phyloP scores from a whole-genome alignment of 2,329 filamentous ascomycete genomes.

The Ophiocordyceps camponoti-floridani region DNA sequence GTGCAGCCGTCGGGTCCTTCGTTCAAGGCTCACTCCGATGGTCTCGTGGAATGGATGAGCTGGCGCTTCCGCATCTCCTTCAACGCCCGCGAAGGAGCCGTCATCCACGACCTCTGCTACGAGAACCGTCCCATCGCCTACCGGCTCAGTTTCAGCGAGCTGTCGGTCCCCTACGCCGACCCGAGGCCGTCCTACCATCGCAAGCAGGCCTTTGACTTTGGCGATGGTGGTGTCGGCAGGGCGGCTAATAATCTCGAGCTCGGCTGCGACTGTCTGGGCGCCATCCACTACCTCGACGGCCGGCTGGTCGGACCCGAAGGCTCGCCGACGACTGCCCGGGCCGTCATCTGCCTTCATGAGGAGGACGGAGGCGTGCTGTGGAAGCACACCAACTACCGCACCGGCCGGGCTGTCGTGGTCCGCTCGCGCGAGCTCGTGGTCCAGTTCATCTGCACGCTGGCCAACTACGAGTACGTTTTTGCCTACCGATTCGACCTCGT shows the following conservation, averaged over 20 bases:
- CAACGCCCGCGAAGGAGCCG: conserved; percentile 51
- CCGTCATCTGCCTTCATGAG: conserved; percentile 16
- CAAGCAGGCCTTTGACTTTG: conserved; percentile 52
- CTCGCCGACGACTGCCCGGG: conserved; percentile 22
- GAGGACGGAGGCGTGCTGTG: conserved; percentile 33
- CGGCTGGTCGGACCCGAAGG: conserved; percentile 12
- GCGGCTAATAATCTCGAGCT: conserved; percentile 46
- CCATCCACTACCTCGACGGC: conserved; percentile 28
- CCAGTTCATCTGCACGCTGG: conserved; percentile 42
- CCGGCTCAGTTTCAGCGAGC: conserved; percentile 47
- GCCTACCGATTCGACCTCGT: conserved; percentile 32
- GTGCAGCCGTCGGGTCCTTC: conserved; percentile 18
- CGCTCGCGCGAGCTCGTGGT: conserved; percentile 37
- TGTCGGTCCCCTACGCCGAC: conserved; percentile 48
- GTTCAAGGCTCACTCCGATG: conserved; percentile 22
- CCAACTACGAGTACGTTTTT: conserved; percentile 40
- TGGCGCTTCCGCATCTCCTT: conserved; percentile 53
- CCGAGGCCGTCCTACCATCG: conserved; percentile 28
- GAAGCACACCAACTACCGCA: conserved; percentile 44
- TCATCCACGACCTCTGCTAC: conserved; percentile 50
- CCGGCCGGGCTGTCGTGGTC: conserved; percentile 33
- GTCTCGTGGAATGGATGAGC: conserved; percentile 38
- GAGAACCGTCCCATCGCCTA: conserved; percentile 36
- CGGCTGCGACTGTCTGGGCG: conserved; percentile 49
- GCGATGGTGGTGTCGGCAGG: conserved; percentile 44